These are phyloP conservation scores for Rossbeevera mucosa DNA, from an alignment of 768 basidiomycete genomes.

Conservation along the genomic window DNA sequence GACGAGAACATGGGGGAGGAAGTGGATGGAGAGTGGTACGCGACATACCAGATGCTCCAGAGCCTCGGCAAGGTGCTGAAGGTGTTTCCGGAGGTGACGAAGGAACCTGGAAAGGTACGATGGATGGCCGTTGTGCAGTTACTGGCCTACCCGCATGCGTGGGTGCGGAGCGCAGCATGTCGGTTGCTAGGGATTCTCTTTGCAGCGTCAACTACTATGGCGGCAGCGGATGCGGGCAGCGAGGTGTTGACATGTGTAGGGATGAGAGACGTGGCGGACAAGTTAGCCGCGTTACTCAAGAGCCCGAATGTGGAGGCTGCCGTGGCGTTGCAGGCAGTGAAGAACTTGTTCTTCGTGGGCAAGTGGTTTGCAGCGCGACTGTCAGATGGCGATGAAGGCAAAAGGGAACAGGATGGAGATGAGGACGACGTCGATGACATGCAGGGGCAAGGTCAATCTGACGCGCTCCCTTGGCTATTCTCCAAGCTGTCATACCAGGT, in stretches of 20 bases:
- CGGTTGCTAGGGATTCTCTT: conserved; percentile 73
- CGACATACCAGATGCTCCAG: conserved; percentile 75
- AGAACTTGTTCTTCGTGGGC: conserved; percentile 90
- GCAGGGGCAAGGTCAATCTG: conserved; percentile 13
- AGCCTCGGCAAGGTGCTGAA: conserved; percentile 59
- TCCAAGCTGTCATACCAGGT: conserved; percentile 89
- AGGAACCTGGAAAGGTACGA: conserved; percentile 42
- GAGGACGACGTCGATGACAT: conserved; percentile 1
- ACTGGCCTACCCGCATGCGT: conserved; percentile 87
- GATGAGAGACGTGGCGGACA: conserved; percentile 69
- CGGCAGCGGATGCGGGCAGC: conserved; percentile 15
- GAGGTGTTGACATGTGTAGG: conserved; percentile 48
- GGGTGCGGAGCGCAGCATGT: conserved; percentile 83
- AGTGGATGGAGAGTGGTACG: conserved; percentile 69
- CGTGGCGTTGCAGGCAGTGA: conserved; percentile 80
- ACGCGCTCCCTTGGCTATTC: conserved; percentile 88
- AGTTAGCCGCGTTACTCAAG: conserved; percentile 72
- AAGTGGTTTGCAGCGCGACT: conserved; percentile 61
- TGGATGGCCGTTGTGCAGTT: conserved; percentile 65
- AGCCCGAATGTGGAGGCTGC: conserved; percentile 71
- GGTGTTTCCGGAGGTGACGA: conserved; percentile 48
- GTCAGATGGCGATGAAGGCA: conserved; percentile 29
- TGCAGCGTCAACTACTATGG: conserved; percentile 40
- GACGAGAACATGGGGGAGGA: conserved; percentile 43
- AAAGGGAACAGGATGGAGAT: conserved; percentile 11